Percentiles rank a stretch among this genome's conserved stretches.
Conservation (phyloP, 345 rosid genomes). For the Anacardium occidentale region DNA sequence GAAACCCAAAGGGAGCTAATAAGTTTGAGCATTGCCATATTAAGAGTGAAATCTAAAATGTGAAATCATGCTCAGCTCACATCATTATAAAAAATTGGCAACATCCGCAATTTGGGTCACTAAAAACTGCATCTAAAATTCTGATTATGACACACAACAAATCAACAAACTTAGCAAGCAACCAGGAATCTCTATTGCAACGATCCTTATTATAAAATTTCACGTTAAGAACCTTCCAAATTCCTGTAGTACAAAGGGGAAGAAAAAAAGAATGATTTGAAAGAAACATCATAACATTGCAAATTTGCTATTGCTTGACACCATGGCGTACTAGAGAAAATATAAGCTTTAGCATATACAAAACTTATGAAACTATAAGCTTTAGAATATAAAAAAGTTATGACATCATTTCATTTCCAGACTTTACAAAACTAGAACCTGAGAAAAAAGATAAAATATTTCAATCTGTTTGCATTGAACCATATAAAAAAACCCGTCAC, state of each 20-base stretch:
- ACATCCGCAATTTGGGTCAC: not conserved
- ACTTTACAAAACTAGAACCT: not conserved
- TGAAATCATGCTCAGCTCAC: not conserved
- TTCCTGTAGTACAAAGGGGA: not conserved
- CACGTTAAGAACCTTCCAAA: not conserved
- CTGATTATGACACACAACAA: not conserved
- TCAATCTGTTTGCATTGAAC: not conserved
- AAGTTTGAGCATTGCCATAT: not conserved
- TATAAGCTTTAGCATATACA: not conserved
- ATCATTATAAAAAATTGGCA: not conserved
- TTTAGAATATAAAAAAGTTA: not conserved
- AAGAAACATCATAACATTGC: not conserved
- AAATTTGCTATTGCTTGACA: not conserved
- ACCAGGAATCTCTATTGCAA: not conserved
- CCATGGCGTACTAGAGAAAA: not conserved
- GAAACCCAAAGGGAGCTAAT: not conserved
- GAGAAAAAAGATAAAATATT: not conserved
- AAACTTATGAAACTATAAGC: not conserved
- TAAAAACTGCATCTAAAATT: not conserved
- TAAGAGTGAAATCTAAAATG: not conserved
- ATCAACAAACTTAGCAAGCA: not conserved
- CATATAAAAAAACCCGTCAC: not conserved
- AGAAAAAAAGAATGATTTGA: not conserved
- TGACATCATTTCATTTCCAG: not conserved
- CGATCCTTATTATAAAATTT: not conserved